A percentile compares a stretch with the other conserved stretches of the same genome.
phyloP scores from a whole-genome alignment of 371 early-diverging fungal genomes.

The Zopfochytrium polystomum region DNA sequence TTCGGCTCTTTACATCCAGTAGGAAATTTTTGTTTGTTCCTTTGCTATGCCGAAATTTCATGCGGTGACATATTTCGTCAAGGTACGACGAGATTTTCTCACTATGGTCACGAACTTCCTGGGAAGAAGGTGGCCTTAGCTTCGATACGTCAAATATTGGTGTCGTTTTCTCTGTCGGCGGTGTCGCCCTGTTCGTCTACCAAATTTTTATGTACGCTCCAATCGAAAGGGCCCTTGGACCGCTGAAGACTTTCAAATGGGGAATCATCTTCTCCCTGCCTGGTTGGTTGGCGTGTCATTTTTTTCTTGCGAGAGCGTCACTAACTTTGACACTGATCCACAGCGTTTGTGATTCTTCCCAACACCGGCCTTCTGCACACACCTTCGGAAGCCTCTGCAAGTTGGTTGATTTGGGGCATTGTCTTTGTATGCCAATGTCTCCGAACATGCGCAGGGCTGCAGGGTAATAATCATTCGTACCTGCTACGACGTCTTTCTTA shows the following conservation, averaged over 20 bases:
- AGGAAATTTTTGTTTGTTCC: too few relatives aligned
- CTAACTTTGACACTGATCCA: background rate
- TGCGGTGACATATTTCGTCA: background rate
- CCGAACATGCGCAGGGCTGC: slow-evolving; percentile 20
- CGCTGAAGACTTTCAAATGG: slow-evolving; percentile 24
- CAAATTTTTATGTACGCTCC: slow-evolving; percentile 29
- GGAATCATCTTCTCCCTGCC: slow-evolving; percentile 25
- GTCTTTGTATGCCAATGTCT: slow-evolving; percentile 16
- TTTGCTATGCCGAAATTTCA: background rate
- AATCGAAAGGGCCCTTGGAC: slow-evolving; percentile 21
- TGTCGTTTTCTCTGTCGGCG: slow-evolving; percentile 22
- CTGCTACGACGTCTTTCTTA: slow-evolving; percentile 3
- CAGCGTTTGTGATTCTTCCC: slow-evolving; percentile 19
- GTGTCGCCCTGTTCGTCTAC: slow-evolving; percentile 24
- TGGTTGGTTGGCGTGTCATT: background rate
- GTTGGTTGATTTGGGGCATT: slow-evolving; percentile 13
- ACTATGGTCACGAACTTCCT: slow-evolving; percentile 22
- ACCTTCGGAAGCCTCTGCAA: background rate
- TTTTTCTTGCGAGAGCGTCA: background rate
- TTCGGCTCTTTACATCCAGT: slow-evolving; percentile 23
- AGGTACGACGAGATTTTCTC: slow-evolving; percentile 29
- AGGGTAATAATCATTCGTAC: too few relatives aligned
- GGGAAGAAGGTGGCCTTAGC: slow-evolving; percentile 18
- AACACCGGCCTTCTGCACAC: background rate
- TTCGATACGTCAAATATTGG: slow-evolving; percentile 24